Conservation (phyloP, 805 yeast genomes). For the Wickerhamomyces queroliae region DNA sequence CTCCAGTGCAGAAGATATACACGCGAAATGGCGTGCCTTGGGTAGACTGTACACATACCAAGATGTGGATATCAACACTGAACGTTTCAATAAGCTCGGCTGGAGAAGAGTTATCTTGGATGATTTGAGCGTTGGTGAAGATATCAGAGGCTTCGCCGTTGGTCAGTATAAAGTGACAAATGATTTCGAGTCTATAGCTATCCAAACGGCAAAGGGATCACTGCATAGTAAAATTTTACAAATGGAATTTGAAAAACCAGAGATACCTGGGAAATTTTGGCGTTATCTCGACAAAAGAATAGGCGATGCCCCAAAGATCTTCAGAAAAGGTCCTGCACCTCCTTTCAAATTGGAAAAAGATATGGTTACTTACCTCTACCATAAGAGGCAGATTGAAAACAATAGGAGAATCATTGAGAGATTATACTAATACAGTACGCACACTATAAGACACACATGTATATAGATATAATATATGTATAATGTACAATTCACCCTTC, state of each 20-base stretch:
- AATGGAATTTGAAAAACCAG: constrained; percentile 49
- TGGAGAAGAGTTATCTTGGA: constrained; percentile 44
- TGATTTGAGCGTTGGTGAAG: constrained; percentile 23
- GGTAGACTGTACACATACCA: constrained; percentile 51
- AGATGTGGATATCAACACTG: constrained; percentile 25
- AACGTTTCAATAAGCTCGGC: constrained; percentile 25
- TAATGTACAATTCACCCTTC: no score
- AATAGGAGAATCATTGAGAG: no score
- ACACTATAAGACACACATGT: no score
- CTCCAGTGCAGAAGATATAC: constrained; percentile 29
- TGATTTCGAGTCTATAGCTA: constrained; percentile 23
- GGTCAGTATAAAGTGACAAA: not conserved
- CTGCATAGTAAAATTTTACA: constrained; percentile 35
- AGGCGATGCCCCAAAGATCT: constrained; percentile 25
- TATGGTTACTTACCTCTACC: no score
- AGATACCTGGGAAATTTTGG: constrained; percentile 39
- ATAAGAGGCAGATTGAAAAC: no score
- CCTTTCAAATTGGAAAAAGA: no score
- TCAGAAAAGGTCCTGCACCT: constrained; percentile 3
- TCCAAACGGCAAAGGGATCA: constrained; percentile 40
- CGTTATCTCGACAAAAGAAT: constrained; percentile 39
- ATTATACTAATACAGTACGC: no score
- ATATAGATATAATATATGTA: no score
- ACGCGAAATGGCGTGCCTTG: constrained; percentile 41
- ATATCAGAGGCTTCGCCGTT: not conserved